These are phyloP conservation scores for Coniochaeta pulveracea DNA, from an alignment of 2,329 filamentous ascomycete species.

Conservation along the genomic window DNA sequence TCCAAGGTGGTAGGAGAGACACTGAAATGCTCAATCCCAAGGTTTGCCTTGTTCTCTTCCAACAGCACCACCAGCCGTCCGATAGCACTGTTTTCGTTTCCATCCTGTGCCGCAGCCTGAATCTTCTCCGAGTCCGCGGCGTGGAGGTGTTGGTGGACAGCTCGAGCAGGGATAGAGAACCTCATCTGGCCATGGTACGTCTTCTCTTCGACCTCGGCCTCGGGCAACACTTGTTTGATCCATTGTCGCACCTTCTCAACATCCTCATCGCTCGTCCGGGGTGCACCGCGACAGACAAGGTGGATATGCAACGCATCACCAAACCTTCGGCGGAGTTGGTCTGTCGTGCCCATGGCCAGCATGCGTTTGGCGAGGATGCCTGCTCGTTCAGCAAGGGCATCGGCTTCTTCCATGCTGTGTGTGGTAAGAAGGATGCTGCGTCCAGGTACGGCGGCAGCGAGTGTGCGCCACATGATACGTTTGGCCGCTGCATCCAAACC, in stretches of 20 bases:
- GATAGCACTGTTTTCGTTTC: constrained; percentile 36
- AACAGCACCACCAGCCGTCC: constrained; percentile 60
- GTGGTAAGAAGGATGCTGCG: constrained; percentile 83
- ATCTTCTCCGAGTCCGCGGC: not conserved
- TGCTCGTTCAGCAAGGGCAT: constrained; percentile 71
- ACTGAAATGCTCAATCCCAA: constrained; percentile 77
- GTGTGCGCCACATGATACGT: constrained; percentile 83
- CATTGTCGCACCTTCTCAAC: constrained; percentile 57
- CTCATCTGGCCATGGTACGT: constrained; percentile 78
- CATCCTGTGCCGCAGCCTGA: not conserved
- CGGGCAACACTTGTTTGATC: constrained; percentile 49
- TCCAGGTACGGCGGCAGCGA: constrained; percentile 61
- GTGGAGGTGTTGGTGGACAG: constrained; percentile 3
- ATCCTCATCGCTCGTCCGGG: constrained; percentile 57
- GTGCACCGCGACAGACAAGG: constrained; percentile 63
- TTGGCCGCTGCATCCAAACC: constrained; percentile 88
- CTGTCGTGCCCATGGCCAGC: constrained; percentile 71
- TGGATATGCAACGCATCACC: constrained; percentile 76
- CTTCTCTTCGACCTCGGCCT: constrained; percentile 58
- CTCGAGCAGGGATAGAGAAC: constrained; percentile 55
- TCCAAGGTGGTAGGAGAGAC: constrained; percentile 81
- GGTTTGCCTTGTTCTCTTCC: constrained; percentile 54
- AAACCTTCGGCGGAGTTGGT: constrained; percentile 60
- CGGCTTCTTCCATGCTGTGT: constrained; percentile 91
- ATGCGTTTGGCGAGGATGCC: constrained; percentile 80